phyloP scores from a whole-genome alignment of 495 filamentous ascomycete species.

The Xylaria nigripes region DNA sequence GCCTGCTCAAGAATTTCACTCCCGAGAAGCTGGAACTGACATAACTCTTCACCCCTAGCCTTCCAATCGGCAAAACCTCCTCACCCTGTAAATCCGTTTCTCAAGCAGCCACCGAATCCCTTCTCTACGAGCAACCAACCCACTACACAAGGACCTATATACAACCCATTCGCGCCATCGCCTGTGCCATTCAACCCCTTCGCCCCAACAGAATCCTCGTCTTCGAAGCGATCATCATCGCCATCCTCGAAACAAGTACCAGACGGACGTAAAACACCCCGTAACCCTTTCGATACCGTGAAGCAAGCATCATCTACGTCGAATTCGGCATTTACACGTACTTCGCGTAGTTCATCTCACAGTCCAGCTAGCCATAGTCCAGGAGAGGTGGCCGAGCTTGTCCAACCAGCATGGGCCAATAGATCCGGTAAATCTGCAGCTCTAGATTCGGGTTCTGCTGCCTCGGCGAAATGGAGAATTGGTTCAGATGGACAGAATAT shows the following conservation, averaged over 20 bases:
- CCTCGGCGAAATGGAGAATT: constrained; percentile 6
- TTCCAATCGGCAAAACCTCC: constrained; percentile 13
- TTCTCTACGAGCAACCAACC: constrained; percentile 4
- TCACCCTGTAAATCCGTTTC: constrained; percentile 10
- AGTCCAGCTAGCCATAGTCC: background rate
- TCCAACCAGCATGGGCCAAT: constrained; percentile 22
- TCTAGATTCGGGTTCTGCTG: background rate
- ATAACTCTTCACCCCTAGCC: constrained; percentile 21
- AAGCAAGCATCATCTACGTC: background rate
- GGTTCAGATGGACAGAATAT: constrained; percentile 3
- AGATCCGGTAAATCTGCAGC: background rate
- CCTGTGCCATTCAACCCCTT: constrained; percentile 17
- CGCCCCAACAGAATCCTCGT: constrained; percentile 1
- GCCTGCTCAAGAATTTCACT: background rate
- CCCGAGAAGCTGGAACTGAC: constrained; percentile 14
- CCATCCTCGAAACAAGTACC: constrained; percentile 7
- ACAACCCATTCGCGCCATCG: constrained; percentile 14
- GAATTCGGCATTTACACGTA: background rate
- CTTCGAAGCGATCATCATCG: constrained; percentile 6
- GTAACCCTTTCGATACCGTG: background rate
- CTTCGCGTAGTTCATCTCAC: background rate
- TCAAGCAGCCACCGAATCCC: constrained; percentile 11
- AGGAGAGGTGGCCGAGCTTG: constrained; percentile 12
- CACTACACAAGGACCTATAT: constrained; percentile 8
- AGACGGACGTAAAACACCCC: background rate